phyloP scores from a whole-genome alignment of 495 filamentous ascomycete species.

The Lasiosphaeria miniovina region DNA sequence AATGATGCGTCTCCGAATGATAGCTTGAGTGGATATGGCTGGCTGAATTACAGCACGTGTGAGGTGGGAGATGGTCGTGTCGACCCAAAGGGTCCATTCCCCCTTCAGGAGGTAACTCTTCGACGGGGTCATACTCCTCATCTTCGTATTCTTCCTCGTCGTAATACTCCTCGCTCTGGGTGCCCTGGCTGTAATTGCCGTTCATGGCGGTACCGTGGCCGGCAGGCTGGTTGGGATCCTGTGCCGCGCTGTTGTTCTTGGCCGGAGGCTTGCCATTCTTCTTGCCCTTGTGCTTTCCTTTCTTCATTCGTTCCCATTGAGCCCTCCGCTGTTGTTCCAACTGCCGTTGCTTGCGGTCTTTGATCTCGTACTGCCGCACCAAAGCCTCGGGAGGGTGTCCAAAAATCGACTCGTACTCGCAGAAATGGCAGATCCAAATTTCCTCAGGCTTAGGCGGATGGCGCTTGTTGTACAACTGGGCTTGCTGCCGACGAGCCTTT shows the following conservation, averaged over 20 bases:
- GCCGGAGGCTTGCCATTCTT: constrained; percentile 60
- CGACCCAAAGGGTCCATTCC: constrained; percentile 23
- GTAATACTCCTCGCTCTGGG: constrained; percentile 33
- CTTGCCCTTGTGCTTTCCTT: constrained; percentile 82
- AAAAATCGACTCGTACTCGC: constrained; percentile 85
- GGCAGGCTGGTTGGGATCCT: constrained; percentile 20
- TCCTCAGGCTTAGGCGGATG: constrained; percentile 72
- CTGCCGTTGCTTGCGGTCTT: constrained; percentile 81
- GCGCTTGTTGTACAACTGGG: constrained; percentile 62
- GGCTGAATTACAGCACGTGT: neutral
- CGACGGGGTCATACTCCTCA: constrained; percentile 32
- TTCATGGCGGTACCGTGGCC: constrained; percentile 26
- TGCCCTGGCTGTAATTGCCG: constrained; percentile 30
- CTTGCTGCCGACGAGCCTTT: constrained; percentile 38
- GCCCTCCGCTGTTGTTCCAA: constrained; percentile 77
- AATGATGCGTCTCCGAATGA: no score
- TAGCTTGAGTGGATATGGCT: neutral
- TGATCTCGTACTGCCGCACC: constrained; percentile 90
- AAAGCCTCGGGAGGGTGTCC: constrained; percentile 77
- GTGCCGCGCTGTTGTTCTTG: constrained; percentile 52
- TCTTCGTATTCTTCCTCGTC: constrained; percentile 40
- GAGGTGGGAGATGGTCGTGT: constrained; percentile 16
- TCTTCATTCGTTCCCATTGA: constrained; percentile 89
- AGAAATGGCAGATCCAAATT: constrained; percentile 93
- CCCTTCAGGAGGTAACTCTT: constrained; percentile 27